Conservation (phyloP, 768 basidiomycete genomes). For the Pleurotus ostreatus region DNA sequence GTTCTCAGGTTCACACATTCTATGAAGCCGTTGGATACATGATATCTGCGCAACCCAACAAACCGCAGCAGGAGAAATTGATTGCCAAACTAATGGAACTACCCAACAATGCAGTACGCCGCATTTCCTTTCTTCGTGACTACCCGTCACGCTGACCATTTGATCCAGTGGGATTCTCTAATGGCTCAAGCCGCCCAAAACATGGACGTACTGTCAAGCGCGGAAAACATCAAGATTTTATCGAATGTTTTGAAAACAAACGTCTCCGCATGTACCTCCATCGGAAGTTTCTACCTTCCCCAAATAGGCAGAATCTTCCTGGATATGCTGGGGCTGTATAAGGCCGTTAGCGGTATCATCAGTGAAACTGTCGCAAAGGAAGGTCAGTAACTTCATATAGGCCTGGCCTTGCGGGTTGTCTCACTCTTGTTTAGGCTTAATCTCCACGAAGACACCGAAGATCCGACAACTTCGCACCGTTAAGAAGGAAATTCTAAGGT, state of each 20-base stretch:
- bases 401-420: slow-evolving; percentile 2
- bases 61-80: slow-evolving; percentile 92
- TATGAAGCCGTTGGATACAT: slow-evolving; percentile 99
- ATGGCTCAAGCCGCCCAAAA: slow-evolving; percentile 94
- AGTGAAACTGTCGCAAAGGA: slow-evolving; percentile 87
- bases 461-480: slow-evolving; percentile 91
- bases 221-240: slow-evolving; percentile 95
- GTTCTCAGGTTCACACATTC: slow-evolving; percentile 81
- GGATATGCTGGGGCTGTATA: slow-evolving; percentile 97
- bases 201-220: slow-evolving; percentile 86
- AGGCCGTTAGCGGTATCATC: slow-evolving; percentile 95
- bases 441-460: slow-evolving; percentile 97
- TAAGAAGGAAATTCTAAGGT: slow-evolving; percentile 95
- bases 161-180: slow-evolving; percentile 84
- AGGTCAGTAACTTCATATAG: slow-evolving; percentile 39
- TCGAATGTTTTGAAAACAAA: slow-evolving; percentile 98
- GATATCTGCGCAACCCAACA: slow-evolving; percentile 99
- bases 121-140: neutral
- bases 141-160: slow-evolving; percentile 6
- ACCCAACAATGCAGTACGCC: slow-evolving; percentile 89
- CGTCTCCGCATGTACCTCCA: slow-evolving; percentile 94
- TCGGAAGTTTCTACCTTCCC: slow-evolving; percentile 96
- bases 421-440: slow-evolving; percentile 48
- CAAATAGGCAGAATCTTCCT: slow-evolving; percentile 94
- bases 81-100: slow-evolving; percentile 95